Conservation (phyloP, 768 basidiomycete species). For the Lactifluus hygrophoroides region DNA sequence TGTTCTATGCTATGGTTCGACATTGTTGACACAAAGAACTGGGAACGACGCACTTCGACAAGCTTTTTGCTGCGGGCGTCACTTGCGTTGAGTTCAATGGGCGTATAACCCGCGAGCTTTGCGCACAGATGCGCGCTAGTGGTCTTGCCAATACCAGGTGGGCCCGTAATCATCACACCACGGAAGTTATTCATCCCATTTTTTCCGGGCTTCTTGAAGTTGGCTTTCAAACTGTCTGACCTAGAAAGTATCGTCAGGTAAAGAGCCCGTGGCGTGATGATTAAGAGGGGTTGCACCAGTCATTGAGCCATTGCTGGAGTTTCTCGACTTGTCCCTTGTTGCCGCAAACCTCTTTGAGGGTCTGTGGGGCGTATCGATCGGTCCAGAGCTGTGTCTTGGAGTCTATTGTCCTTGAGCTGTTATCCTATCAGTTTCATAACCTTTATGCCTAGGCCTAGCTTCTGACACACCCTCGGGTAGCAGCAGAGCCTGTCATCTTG, state of each 20-base stretch:
- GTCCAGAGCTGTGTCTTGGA: conserved; percentile 81
- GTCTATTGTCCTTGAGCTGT: conserved; percentile 32
- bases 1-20: conserved; percentile 42
- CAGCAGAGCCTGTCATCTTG: conserved; percentile 11
- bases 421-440: neutral
- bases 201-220: conserved; percentile 94
- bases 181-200: conserved; percentile 79
- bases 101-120: conserved; percentile 80
- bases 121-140: conserved; percentile 92
- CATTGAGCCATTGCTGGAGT: conserved; percentile 74
- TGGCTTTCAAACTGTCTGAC: conserved; percentile 59
- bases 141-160: conserved; percentile 97
- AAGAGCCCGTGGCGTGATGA: neutral
- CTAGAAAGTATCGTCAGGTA: conserved; percentile 32
- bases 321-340: conserved; percentile 92
- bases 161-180: conserved; percentile 82
- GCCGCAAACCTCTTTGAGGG: conserved; percentile 85
- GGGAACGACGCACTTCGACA: conserved; percentile 57
- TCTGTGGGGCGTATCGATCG: conserved; percentile 84
- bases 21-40: neutral
- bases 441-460: neutral
- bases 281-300: conserved; percentile 51
- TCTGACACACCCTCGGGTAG: conserved; percentile 21
- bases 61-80: conserved; percentile 95
- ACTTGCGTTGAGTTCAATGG: conserved; percentile 95